These are phyloP conservation scores for Thielaviopsis cerberus DNA, from an alignment of 2,329 filamentous ascomycete genomes.

Conservation along the genomic window DNA sequence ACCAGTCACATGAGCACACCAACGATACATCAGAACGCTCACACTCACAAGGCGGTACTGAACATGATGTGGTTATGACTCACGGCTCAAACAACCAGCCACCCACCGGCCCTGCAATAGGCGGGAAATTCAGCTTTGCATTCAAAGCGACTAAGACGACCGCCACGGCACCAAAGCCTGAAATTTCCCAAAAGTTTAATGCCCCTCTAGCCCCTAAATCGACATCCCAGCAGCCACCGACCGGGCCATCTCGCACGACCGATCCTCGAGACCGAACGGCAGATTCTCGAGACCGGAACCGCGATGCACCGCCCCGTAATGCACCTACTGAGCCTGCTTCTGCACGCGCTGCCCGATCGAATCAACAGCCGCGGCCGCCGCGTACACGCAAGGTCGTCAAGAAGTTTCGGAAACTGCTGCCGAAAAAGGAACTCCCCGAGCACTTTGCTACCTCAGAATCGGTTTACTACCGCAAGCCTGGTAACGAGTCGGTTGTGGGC, in stretches of 20 bases:
- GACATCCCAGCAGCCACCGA: slow-evolving; percentile 20
- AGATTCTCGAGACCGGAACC: slow-evolving; percentile 18
- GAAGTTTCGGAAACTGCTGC: slow-evolving; percentile 51
- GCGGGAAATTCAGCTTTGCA: slow-evolving; percentile 72
- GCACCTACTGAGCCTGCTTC: slow-evolving; percentile 37
- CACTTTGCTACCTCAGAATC: slow-evolving; percentile 68
- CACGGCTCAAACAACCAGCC: slow-evolving; percentile 19
- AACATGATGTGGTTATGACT: neutral
- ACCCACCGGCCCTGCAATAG: slow-evolving; percentile 25
- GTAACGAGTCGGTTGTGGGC: slow-evolving; percentile 91
- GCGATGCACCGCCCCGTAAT: slow-evolving; percentile 26
- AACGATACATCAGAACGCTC: neutral
- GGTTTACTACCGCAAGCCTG: slow-evolving; percentile 84
- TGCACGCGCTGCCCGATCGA: slow-evolving; percentile 19
- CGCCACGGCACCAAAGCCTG: slow-evolving; percentile 39
- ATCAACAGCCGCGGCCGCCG: slow-evolving; percentile 22
- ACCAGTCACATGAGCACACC: neutral
- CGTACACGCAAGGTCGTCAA: slow-evolving; percentile 46
- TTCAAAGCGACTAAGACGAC: slow-evolving; percentile 58
- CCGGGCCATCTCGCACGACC: slow-evolving; percentile 13
- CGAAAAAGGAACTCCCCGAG: slow-evolving; percentile 48
- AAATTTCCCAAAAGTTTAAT: slow-evolving; percentile 52
- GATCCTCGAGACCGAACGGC: slow-evolving; percentile 18
- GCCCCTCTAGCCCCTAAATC: slow-evolving; percentile 24
- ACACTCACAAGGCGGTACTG: neutral